Conservation (phyloP, 805 yeast genomes). For the Saccharomycopsis microspora region DNA sequence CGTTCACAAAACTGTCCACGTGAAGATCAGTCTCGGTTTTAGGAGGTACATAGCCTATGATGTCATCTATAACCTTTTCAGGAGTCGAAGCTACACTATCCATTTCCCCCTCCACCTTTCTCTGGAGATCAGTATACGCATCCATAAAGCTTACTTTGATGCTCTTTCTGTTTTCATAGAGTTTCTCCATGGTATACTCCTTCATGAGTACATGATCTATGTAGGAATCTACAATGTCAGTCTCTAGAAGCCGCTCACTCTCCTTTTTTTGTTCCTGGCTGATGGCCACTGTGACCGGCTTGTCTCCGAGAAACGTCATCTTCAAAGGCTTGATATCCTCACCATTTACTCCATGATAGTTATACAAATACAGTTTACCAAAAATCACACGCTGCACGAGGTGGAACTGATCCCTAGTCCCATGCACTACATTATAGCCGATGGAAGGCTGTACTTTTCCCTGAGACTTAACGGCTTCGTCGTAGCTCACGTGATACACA, state of each 20-base stretch:
- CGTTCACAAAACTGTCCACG: slow-evolving; percentile 4
- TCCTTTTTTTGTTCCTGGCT: not conserved
- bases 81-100: not conserved
- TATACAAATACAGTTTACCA: slow-evolving; percentile 8
- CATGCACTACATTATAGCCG: slow-evolving; percentile 5
- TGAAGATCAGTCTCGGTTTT: slow-evolving; percentile 4
- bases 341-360: slow-evolving; percentile 9
- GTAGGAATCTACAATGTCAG: not conserved
- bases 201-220: not conserved
- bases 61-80: not conserved
- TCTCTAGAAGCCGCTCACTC: slow-evolving; percentile 8
- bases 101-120: not conserved
- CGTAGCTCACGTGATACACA: not conserved
- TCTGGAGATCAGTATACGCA: not conserved
- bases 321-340: slow-evolving; percentile 6
- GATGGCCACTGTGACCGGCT: not conserved
- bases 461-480: not conserved
- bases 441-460: not conserved
- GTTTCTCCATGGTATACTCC: not conserved
- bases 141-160: not conserved
- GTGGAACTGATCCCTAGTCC: not conserved
- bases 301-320: not conserved
- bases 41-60: slow-evolving; percentile 2
- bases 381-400: slow-evolving; percentile 3
- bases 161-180: not conserved